phyloP scores from a whole-genome alignment of 2,329 filamentous ascomycete species.

The Venturia asperata region DNA sequence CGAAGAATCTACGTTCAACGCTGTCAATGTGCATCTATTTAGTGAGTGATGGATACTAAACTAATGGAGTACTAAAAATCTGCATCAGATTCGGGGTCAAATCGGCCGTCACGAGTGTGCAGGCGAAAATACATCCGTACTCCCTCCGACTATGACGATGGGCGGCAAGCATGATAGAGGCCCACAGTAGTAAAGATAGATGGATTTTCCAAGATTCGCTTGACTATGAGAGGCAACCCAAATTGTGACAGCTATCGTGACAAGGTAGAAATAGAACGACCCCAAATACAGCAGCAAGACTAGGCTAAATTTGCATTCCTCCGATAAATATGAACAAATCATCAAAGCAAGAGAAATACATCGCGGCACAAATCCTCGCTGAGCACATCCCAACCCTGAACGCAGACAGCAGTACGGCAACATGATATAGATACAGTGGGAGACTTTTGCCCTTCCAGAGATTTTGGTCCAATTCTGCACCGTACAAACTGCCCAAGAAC shows the following conservation, averaged over 20 bases:
- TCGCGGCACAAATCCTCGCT: not conserved
- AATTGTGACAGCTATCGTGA: not conserved
- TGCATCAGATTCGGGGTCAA: too few relatives aligned
- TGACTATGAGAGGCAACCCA: not conserved
- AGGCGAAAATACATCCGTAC: too few relatives aligned
- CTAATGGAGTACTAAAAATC: too few relatives aligned
- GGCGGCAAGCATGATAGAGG: too few relatives aligned
- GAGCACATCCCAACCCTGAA: not conserved
- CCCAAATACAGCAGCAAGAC: not conserved
- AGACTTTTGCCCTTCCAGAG: not conserved
- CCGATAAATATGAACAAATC: not conserved
- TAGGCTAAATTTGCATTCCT: not conserved
- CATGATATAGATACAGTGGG: not conserved
- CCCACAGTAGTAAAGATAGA: too few relatives aligned
- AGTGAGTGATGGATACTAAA: too few relatives aligned
- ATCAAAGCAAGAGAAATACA: not conserved
- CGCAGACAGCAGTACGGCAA: not conserved
- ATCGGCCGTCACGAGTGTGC: too few relatives aligned
- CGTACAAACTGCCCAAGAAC: slow-evolving; percentile 3
- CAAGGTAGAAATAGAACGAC: not conserved
- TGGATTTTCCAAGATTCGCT: not conserved
- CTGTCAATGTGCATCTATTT: too few relatives aligned
- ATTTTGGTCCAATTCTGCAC: not conserved
- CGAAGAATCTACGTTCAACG: too few relatives aligned
- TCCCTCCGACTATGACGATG: too few relatives aligned